Percentiles rank a stretch among this genome's conserved stretches.
Evolutionary conservation across 345 rosid genomes (phyloP).

Genomic region (Hibiscus syriacus): DNA sequence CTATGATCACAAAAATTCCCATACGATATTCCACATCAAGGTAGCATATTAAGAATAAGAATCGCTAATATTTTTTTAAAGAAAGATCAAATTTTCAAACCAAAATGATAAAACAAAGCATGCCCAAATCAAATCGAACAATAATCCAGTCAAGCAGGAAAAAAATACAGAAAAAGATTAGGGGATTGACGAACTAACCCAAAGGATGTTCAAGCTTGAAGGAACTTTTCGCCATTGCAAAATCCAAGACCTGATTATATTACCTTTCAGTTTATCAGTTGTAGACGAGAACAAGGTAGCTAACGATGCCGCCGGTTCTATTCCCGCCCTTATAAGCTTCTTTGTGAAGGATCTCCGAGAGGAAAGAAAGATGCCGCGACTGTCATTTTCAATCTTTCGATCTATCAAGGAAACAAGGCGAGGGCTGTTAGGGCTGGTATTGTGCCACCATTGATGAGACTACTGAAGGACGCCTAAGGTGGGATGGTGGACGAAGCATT

Average conservation of each 20-base stretch:
- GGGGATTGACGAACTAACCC: slow-evolving; percentile 24
- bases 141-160: neutral
- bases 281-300: slow-evolving; percentile 92
- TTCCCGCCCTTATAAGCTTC: slow-evolving; percentile 82
- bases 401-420: slow-evolving; percentile 94
- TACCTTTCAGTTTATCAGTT: slow-evolving; percentile 81
- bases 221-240: slow-evolving; percentile 53
- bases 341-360: slow-evolving; percentile 83
- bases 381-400: slow-evolving; percentile 82
- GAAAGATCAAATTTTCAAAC: neutral
- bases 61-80: neutral
- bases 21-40: neutral
- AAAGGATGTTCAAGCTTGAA: slow-evolving; percentile 65
- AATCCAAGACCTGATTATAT: slow-evolving; percentile 13
- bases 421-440: slow-evolving; percentile 94
- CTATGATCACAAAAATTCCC: no score
- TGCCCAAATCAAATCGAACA: neutral
- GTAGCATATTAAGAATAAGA: neutral
- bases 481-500: slow-evolving; percentile 95
- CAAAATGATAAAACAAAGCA: slow-evolving; percentile 15
- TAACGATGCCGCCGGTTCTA: slow-evolving; percentile 90
- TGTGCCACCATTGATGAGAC: no score
- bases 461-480: slow-evolving; percentile 82
- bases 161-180: neutral
- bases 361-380: slow-evolving; percentile 97